A percentile compares a stretch with the other conserved stretches of the same genome.
Conservation (phyloP, 1,139 yeast species). For the Sugiyamaella japonica region DNA sequence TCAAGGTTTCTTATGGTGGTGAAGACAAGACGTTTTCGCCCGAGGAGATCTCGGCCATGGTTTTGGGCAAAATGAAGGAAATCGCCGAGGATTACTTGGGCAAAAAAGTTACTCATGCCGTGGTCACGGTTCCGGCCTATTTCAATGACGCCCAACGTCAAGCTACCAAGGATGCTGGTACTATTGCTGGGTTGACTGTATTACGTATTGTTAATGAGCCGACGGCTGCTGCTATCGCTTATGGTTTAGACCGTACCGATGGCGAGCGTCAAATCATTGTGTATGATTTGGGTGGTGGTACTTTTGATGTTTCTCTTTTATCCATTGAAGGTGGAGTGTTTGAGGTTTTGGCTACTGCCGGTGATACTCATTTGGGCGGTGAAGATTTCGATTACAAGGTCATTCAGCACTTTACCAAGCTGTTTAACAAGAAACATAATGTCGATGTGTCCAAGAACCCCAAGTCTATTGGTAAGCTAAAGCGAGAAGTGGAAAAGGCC, state of each 20-base stretch:
- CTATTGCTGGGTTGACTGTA: constrained; percentile 92
- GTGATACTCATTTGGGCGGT: constrained; percentile 93
- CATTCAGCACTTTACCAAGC: constrained; percentile 79
- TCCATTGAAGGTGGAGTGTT: constrained; percentile 77
- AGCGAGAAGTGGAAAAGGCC: constrained; percentile 96
- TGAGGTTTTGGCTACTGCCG: constrained; percentile 88
- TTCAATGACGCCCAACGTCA: constrained; percentile 98
- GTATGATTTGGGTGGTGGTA: constrained; percentile 95
- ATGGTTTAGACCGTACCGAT: constrained; percentile 88
- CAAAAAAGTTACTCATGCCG: constrained; percentile 86
- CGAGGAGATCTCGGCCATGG: constrained; percentile 91
- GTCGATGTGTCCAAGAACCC: constrained; percentile 72
- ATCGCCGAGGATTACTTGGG: constrained; percentile 93
- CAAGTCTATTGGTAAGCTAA: constrained; percentile 83
- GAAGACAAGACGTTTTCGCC: constrained; percentile 76
- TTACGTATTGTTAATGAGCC: constrained; percentile 97
- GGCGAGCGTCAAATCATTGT: constrained; percentile 88
- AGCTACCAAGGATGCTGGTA: constrained; percentile 98
- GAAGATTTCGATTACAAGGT: constrained; percentile 93
- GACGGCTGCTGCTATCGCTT: constrained; percentile 97
- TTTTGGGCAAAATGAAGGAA: constrained; percentile 86
- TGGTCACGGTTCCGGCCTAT: constrained; percentile 96
- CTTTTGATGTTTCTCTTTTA: constrained; percentile 80
- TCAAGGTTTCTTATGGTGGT: constrained; percentile 66
- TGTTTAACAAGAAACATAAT: constrained; percentile 84